Evolutionary conservation across 495 filamentous ascomycete species (phyloP).

Genomic region (Oidiodendron maius): DNA sequence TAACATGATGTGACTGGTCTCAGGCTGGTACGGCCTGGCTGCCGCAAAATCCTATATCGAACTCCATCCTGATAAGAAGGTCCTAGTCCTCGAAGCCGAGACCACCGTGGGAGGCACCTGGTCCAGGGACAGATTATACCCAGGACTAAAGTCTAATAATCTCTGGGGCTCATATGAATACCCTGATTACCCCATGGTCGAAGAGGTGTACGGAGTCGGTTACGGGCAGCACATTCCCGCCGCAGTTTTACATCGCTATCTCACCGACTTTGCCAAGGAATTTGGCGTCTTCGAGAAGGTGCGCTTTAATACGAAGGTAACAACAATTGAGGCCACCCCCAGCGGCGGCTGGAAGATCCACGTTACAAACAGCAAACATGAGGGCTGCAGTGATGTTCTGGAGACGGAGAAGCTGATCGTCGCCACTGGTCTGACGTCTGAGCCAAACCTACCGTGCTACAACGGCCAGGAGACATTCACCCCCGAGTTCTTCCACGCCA

Average conservation of each 20-base stretch:
- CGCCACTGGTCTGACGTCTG: slow-evolving; percentile 63
- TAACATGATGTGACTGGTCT: no score
- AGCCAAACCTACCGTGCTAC: slow-evolving; percentile 48
- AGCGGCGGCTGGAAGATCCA: slow-evolving; percentile 36
- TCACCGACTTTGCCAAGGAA: slow-evolving; percentile 51
- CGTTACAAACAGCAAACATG: no score
- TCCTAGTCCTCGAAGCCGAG: slow-evolving; percentile 48
- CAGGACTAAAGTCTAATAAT: slow-evolving; percentile 56
- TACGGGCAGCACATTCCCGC: slow-evolving; percentile 64
- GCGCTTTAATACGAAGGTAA: slow-evolving; percentile 44
- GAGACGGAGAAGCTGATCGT: slow-evolving; percentile 63
- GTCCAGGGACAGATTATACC: slow-evolving; percentile 58
- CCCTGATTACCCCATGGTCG: slow-evolving; percentile 66
- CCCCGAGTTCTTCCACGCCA: slow-evolving; percentile 57
- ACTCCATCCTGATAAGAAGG: slow-evolving; percentile 38
- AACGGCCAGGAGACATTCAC: slow-evolving; percentile 43
- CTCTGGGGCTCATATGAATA: slow-evolving; percentile 58
- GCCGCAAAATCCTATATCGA: slow-evolving; percentile 52
- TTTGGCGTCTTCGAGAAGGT: slow-evolving; percentile 50
- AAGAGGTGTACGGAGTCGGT: slow-evolving; percentile 47
- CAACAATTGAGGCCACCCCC: slow-evolving; percentile 39
- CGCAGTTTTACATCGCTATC: slow-evolving; percentile 54
- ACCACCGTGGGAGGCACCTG: slow-evolving; percentile 62
- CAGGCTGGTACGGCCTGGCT: slow-evolving; percentile 52
- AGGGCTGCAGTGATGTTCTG: not conserved